Base-by-base conservation (phyloP, 352 stramenopile species). In the Phytophthora vignae region DNA sequence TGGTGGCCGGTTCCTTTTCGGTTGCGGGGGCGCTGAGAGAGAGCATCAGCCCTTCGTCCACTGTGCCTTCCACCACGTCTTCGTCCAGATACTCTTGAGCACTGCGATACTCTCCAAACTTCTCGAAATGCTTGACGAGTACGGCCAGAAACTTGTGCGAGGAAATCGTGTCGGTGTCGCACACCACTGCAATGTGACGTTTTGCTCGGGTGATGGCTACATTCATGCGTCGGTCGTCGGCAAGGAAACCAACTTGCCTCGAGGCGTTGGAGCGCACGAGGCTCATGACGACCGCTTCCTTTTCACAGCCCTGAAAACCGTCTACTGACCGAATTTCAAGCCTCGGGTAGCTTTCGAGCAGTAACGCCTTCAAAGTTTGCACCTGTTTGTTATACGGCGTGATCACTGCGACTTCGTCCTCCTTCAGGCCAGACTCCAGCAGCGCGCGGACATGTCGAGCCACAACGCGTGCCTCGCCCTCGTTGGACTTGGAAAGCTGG, bases 381-480 rank as follows among this genome's bases (percentile, higher is more conserved):
- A 95, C 88, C 67, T 99, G 98, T 36, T 97, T 98, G 82, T 99
- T 99, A 87, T 99, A 99, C 3, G 98, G 98, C 22, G 98, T 99
- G 75, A 99, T 99, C 21, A 99, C 90, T 19, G 95, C 97, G 29
- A 99, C 88, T 55, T 99, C 92, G 38, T 96, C 81, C 36, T 90
- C 83, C 19, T 76, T 82, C 5, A 99, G 52, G 1, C 97, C 97
- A 49, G 88, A 55, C 2, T 74, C 56, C 6, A 99, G 60, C 17
- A 99, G 79, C 3, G 77, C 80, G 15, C 81, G 71, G 3, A 99
- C 90, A 78, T 99, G 96, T 53, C 81, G 78, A 11, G 78, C 81
- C 12, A 96, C 91, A 7, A 98, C 73, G 1, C 60, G 64, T 0
- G 89, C 92, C 73, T 98, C 92, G 4, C 90, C 85, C 36, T 78